These are phyloP conservation scores for Athelia sp. DNA, from an alignment of 1,284 basidiomycete species.

Conservation along the genomic window DNA sequence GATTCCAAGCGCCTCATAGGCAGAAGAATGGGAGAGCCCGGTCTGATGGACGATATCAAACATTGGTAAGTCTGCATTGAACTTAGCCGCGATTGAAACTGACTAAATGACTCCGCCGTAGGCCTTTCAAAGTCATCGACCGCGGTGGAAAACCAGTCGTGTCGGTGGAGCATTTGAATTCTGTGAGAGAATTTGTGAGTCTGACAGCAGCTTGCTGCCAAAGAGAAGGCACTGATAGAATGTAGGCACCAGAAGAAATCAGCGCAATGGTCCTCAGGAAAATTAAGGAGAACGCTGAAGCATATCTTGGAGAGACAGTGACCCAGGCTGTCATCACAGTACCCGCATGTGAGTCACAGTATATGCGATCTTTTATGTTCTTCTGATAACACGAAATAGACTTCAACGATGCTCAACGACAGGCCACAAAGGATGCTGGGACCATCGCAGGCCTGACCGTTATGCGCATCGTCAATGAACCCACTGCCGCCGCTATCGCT, in stretches of 20 bases:
- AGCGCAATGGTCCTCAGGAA: slow-evolving; percentile 76
- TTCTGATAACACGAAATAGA: slow-evolving; percentile 17
- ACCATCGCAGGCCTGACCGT: slow-evolving; percentile 62
- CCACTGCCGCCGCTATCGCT: slow-evolving; percentile 42
- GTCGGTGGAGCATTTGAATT: slow-evolving; percentile 64
- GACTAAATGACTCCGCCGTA: slow-evolving; percentile 43
- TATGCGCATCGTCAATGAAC: slow-evolving; percentile 54
- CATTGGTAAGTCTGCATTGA: too few species aligned
- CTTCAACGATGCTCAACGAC: slow-evolving; percentile 63
- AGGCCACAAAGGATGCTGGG: slow-evolving; percentile 70
- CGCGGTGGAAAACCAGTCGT: slow-evolving; percentile 69
- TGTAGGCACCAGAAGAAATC: slow-evolving; percentile 54
- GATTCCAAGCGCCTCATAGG: too few species aligned
- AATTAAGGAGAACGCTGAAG: slow-evolving; percentile 81
- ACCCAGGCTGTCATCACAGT: slow-evolving; percentile 36
- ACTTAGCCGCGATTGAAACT: too few species aligned
- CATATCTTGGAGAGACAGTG: slow-evolving; percentile 54
- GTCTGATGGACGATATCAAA: slow-evolving; percentile 65
- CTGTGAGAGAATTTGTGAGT: slow-evolving; percentile 67
- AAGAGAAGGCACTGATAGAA: not conserved
- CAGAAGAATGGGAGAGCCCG: slow-evolving; percentile 54
- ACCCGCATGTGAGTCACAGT: slow-evolving; percentile 26
- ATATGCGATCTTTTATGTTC: not conserved
- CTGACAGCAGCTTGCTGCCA: slow-evolving; percentile 14
- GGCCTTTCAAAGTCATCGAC: slow-evolving; percentile 65